phyloP scores from a whole-genome alignment of 768 basidiomycete species.

The Fistulinella prunicolor region DNA sequence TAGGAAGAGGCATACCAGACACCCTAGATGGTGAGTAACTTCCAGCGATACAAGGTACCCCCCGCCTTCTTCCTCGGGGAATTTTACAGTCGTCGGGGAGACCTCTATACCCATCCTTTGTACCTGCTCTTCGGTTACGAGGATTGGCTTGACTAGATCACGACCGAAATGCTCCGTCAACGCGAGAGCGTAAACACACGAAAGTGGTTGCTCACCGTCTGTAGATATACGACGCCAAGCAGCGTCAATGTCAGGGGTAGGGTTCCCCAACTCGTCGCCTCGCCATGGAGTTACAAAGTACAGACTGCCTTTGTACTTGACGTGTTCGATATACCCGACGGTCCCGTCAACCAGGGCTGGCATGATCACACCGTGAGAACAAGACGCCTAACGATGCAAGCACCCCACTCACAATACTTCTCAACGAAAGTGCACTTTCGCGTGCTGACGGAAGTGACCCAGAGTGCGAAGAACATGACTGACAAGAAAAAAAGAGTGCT shows the following conservation, averaged over 20 bases:
- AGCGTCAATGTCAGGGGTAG: conserved; percentile 7
- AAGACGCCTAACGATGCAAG: no score
- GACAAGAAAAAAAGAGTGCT: background rate
- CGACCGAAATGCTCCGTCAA: no score
- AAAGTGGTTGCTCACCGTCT: background rate
- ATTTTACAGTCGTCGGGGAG: background rate
- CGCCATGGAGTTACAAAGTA: conserved; percentile 7
- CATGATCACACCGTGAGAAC: no score
- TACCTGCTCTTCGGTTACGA: background rate
- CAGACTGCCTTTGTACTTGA: conserved; percentile 5
- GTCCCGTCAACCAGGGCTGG: conserved; percentile 11
- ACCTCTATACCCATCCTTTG: background rate
- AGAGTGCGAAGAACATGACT: conserved; percentile 5
- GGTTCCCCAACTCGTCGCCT: conserved; percentile 2
- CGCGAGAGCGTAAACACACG: no score
- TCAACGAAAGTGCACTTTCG: background rate
- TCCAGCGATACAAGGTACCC: conserved; percentile 9
- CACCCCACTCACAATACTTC: conserved; percentile 4
- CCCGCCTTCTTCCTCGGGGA: conserved; percentile 5
- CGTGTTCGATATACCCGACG: conserved; percentile 3
- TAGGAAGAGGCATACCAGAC: conserved; percentile 6
- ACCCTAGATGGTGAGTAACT: conserved; percentile 5
- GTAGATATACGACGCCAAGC: conserved; percentile 7
- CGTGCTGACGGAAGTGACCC: background rate
- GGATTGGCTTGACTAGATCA: conserved; percentile 2